Conservation (phyloP, 306 rosid species). For the Luffa acutangula region DNA sequence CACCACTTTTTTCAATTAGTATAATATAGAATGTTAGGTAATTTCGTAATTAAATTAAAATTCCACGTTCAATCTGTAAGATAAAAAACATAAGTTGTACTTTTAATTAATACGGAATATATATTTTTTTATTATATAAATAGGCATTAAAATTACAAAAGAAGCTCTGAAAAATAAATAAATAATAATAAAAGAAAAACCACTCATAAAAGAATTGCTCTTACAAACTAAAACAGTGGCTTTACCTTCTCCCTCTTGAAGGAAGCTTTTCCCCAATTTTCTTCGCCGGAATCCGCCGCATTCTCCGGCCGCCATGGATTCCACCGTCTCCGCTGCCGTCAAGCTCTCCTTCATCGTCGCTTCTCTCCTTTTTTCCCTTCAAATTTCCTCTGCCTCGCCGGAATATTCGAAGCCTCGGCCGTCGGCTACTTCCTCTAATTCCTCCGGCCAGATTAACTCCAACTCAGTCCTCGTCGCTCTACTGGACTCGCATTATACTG, state of each 20-base stretch:
- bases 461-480: conserved; percentile 69
- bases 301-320: conserved; percentile 49
- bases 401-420: conserved; percentile 11
- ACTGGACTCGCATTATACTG: conserved; percentile 73
- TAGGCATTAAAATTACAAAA: background rate
- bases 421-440: background rate
- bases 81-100: background rate
- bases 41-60: background rate
- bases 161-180: background rate
- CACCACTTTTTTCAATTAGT: background rate
- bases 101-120: background rate
- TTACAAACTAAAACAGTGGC: background rate
- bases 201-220: background rate
- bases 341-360: background rate
- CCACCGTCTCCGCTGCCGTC: conserved; percentile 23
- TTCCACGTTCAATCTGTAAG: background rate
- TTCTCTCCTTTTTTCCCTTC: conserved; percentile 4
- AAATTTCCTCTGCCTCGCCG: conserved; percentile 23
- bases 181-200: background rate
- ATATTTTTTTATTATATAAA: background rate
- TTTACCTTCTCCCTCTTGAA: conserved; percentile 10
- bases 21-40: background rate
- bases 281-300: conserved; percentile 23
- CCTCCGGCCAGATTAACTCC: conserved; percentile 49
- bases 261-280: background rate